Conservation (phyloP, 768 basidiomycete species). For the Cyathus striatus region DNA sequence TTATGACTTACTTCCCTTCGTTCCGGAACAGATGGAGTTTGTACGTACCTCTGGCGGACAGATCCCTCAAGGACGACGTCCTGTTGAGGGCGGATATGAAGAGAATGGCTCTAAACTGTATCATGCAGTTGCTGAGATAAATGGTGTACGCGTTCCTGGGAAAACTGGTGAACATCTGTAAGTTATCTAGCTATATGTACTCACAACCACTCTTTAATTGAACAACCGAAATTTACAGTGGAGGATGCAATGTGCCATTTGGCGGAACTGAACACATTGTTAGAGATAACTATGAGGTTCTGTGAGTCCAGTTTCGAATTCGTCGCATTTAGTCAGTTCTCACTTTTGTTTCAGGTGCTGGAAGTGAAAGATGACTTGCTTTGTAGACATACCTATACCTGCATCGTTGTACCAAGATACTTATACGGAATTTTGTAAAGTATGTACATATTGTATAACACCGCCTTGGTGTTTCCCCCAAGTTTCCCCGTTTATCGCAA, state of each 20-base stretch:
- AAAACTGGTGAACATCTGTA: constrained; percentile 72
- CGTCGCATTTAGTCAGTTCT: not conserved
- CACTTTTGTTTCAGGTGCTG: not conserved
- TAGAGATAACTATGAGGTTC: constrained; percentile 28
- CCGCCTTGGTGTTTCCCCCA: too few relatives aligned
- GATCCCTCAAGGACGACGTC: constrained; percentile 51
- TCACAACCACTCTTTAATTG: not conserved
- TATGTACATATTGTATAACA: too few relatives aligned
- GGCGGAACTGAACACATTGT: constrained; percentile 28
- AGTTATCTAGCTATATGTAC: not conserved
- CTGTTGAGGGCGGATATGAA: constrained; percentile 75
- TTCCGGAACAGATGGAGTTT: constrained; percentile 66
- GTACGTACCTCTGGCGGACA: constrained; percentile 56
- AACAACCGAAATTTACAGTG: constrained; percentile 12
- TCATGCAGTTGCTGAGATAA: constrained; percentile 53
- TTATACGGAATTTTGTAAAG: too few relatives aligned
- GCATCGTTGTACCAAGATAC: too few relatives aligned
- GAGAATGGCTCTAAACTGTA: constrained; percentile 61
- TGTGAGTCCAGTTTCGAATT: constrained; percentile 22
- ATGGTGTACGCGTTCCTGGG: constrained; percentile 60
- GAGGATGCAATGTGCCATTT: constrained; percentile 30
- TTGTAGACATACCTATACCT: too few relatives aligned
- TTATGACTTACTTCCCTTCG: constrained; percentile 73
- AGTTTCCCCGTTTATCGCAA: too few relatives aligned
- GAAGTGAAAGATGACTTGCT: not conserved